A percentile compares a stretch with the other conserved stretches of the same genome.
Evolutionary conservation across 805 yeast genomes (phyloP).

Genomic region (Cyberlindnera galapagoensis): DNA sequence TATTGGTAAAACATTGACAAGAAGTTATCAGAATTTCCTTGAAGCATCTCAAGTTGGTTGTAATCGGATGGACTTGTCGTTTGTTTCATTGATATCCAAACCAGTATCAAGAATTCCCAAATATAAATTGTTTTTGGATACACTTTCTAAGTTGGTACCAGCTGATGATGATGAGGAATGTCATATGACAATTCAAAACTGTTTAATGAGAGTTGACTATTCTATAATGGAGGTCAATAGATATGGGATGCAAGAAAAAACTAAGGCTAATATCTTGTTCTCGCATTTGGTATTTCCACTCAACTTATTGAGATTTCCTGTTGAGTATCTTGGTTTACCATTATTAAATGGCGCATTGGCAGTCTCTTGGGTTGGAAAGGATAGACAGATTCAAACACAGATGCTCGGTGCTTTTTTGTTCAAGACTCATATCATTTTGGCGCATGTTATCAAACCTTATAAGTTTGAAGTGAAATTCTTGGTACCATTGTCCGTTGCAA

Average conservation of each 20-base stretch:
- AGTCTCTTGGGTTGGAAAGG: constrained; percentile 32
- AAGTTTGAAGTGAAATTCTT: constrained; percentile 36
- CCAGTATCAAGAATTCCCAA: constrained; percentile 46
- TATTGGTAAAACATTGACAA: constrained; percentile 16
- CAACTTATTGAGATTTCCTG: constrained; percentile 24
- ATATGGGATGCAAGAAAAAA: constrained; percentile 21
- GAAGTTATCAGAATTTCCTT: constrained; percentile 31
- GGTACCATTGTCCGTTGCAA: constrained; percentile 38
- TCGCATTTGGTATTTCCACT: constrained; percentile 12
- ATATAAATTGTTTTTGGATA: constrained; percentile 44
- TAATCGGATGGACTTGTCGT: constrained; percentile 40
- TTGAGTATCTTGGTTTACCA: constrained; percentile 42
- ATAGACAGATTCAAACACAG: constrained; percentile 8
- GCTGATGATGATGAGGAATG: constrained; percentile 14
- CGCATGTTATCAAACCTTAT: constrained; percentile 22
- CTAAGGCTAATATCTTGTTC: constrained; percentile 13
- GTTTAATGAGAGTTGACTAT: constrained; percentile 15
- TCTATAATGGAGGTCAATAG: constrained; percentile 27
- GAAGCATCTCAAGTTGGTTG: constrained; percentile 36
- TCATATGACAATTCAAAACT: constrained; percentile 12
- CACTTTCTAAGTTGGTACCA: constrained; percentile 28
- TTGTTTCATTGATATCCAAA: constrained; percentile 45
- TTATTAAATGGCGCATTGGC: constrained; percentile 37
- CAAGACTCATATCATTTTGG: constrained; percentile 43
- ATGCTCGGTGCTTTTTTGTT: constrained; percentile 36